phyloP scores from a whole-genome alignment of 2,329 filamentous ascomycete genomes.

The Tolypocladium album region DNA sequence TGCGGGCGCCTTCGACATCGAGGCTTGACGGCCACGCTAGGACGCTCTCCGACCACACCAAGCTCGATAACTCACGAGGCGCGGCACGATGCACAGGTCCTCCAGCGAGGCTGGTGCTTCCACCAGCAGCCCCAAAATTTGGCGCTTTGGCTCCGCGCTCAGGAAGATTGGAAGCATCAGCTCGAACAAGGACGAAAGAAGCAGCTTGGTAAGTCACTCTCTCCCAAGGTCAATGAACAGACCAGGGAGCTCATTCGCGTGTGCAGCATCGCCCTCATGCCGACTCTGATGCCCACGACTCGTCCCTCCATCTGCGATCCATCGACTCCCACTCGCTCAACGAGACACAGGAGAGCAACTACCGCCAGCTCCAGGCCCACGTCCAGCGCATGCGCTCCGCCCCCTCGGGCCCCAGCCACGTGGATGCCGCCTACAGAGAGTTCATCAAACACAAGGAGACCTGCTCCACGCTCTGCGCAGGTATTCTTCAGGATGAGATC shows the following conservation, averaged over 20 bases:
- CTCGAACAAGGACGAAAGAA: constrained; percentile 9
- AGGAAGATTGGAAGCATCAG: constrained; percentile 10
- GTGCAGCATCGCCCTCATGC: background rate
- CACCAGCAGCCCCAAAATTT: constrained; percentile 8
- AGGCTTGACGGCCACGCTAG: background rate
- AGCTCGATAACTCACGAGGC: constrained; percentile 5
- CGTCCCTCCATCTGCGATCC: constrained; percentile 12
- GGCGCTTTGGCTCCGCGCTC: constrained; percentile 11
- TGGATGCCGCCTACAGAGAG: constrained; percentile 33
- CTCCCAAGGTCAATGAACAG: background rate
- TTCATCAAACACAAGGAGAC: constrained; percentile 30
- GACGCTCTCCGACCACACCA: constrained; percentile 2
- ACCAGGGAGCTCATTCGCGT: background rate
- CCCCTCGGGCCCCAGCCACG: constrained; percentile 20
- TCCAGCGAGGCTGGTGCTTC: constrained; percentile 15
- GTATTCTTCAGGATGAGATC: constrained; percentile 29
- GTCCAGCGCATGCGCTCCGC: constrained; percentile 23
- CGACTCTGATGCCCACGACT: constrained; percentile 16
- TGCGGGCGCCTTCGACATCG: background rate
- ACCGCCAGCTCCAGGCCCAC: constrained; percentile 23
- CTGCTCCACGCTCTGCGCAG: constrained; percentile 27
- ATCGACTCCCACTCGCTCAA: constrained; percentile 14
- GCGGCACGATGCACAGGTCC: constrained; percentile 14
- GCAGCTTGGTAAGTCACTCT: constrained; percentile 5
- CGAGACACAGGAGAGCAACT: constrained; percentile 19